phyloP scores from a whole-genome alignment of 2,329 filamentous ascomycete genomes.

The Trichoderma sp. region DNA sequence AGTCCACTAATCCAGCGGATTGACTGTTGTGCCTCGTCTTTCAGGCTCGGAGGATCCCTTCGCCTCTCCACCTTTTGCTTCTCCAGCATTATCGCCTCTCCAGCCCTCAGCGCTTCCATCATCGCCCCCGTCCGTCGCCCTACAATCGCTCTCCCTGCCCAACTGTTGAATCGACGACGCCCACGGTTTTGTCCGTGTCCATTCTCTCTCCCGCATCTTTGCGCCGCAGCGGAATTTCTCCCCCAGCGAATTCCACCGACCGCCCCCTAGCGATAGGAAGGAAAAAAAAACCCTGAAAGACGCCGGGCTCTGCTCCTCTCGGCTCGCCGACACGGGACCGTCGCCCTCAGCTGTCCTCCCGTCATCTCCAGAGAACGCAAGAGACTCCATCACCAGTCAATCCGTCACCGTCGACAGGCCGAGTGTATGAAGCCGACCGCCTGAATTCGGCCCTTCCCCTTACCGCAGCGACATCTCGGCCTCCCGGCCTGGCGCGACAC shows the following conservation, averaged over 20 bases:
- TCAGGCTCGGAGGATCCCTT: conserved; percentile 29
- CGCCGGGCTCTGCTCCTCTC: background rate
- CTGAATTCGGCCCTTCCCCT: conserved; percentile 22
- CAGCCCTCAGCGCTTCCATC: conserved; percentile 10
- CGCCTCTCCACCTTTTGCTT: conserved; percentile 24
- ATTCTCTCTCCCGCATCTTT: background rate
- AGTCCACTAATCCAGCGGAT: conserved; percentile 17
- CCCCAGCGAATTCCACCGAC: background rate
- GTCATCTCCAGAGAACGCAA: background rate
- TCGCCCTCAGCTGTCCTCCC: background rate
- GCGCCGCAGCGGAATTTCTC: conserved; percentile 8
- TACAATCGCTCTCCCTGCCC: conserved; percentile 7
- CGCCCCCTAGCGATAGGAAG: conserved; percentile 5
- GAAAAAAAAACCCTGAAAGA: conserved; percentile 10
- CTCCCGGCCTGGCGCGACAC: conserved; percentile 35
- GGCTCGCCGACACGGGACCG: conserved; percentile 12
- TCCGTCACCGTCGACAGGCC: background rate
- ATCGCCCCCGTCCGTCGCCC: conserved; percentile 10
- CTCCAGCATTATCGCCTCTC: conserved; percentile 15
- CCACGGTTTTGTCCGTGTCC: background rate
- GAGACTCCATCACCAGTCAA: background rate
- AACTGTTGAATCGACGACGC: conserved; percentile 2
- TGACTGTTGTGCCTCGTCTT: conserved; percentile 31
- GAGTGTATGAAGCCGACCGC: conserved; percentile 35
- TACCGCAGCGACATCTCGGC: conserved; percentile 36